Evolutionary conservation across 2,329 filamentous ascomycete genomes (phyloP).

Genomic region (Podosphaera aphanis): DNA sequence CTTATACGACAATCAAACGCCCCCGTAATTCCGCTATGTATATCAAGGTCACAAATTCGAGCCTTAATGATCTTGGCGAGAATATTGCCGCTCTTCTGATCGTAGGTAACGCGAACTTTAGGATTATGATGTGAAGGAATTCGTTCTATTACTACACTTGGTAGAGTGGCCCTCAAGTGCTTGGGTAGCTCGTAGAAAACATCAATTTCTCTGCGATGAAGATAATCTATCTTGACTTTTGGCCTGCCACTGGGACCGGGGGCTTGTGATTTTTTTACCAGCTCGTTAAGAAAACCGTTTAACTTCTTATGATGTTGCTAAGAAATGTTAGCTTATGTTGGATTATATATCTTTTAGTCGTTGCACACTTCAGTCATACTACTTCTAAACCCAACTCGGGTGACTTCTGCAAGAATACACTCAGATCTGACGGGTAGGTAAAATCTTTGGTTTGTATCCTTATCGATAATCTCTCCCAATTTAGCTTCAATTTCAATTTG

Average conservation of each 20-base stretch:
- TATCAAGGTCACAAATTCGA: slow-evolving; percentile 67
- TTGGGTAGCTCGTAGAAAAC: slow-evolving; percentile 56
- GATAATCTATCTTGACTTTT: slow-evolving; percentile 50
- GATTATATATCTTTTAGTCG: not conserved
- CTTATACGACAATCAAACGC: slow-evolving; percentile 82
- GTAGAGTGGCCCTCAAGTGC: slow-evolving; percentile 33
- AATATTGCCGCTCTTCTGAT: slow-evolving; percentile 46
- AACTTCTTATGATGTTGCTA: slow-evolving; percentile 59
- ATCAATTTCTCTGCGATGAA: slow-evolving; percentile 63
- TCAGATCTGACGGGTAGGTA: slow-evolving; percentile 45
- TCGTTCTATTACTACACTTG: slow-evolving; percentile 37
- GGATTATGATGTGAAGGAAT: slow-evolving; percentile 31
- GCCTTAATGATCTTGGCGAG: slow-evolving; percentile 77
- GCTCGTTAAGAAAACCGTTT: slow-evolving; percentile 64
- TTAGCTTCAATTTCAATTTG: slow-evolving; percentile 89
- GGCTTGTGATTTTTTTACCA: slow-evolving; percentile 34
- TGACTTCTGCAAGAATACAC: slow-evolving; percentile 38
- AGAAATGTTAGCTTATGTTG: slow-evolving; percentile 5
- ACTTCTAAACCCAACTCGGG: slow-evolving; percentile 51
- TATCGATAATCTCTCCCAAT: slow-evolving; percentile 58
- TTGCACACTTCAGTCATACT: slow-evolving; percentile 64
- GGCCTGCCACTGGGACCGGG: slow-evolving; percentile 20
- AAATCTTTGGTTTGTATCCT: slow-evolving; percentile 45
- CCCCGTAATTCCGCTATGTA: slow-evolving; percentile 48
- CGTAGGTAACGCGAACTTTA: slow-evolving; percentile 52